These are phyloP conservation scores for Tephrocybe rancida DNA, from an alignment of 768 basidiomycete species.

Conservation along the genomic window DNA sequence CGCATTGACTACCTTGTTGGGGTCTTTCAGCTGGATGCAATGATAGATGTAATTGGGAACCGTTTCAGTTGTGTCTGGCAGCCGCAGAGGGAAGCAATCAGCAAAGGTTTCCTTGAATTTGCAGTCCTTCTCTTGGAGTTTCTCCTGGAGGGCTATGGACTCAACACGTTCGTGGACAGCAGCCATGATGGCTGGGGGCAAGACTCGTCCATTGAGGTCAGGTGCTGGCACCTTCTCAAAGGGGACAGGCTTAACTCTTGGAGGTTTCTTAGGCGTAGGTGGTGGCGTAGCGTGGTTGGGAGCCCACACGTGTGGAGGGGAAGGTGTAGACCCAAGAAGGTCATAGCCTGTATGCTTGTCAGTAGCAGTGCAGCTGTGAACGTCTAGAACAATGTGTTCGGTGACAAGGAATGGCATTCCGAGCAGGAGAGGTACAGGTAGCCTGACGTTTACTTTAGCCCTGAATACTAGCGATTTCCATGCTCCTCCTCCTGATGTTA, in stretches of 20 bases:
- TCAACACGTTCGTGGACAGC: no score
- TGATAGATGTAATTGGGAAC: constrained; percentile 24
- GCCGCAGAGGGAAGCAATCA: constrained; percentile 13
- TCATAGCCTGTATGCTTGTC: constrained; percentile 6
- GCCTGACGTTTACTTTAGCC: constrained; percentile 18
- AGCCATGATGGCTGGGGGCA: no score
- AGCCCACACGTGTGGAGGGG: no score
- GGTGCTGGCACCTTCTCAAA: no score
- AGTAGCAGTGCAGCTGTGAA: constrained; percentile 14
- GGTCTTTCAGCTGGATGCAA: no score
- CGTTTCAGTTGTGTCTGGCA: constrained; percentile 12
- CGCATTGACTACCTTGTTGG: no score
- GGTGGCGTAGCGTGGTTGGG: no score
- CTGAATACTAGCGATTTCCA: constrained; percentile 19
- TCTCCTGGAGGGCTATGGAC: no score
- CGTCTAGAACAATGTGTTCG: constrained; percentile 21
- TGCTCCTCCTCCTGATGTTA: constrained; percentile 12
- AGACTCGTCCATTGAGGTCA: no score
- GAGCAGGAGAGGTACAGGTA: constrained; percentile 24
- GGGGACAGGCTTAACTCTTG: no score
- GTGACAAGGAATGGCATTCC: constrained; percentile 24
- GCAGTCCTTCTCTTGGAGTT: not conserved
- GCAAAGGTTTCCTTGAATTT: not conserved
- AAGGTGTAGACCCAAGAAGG: no score
- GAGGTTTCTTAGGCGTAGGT: no score